A percentile compares a stretch with the other conserved stretches of the same genome.
Conservation (phyloP, 257 asterid species). For the Plantago major region DNA sequence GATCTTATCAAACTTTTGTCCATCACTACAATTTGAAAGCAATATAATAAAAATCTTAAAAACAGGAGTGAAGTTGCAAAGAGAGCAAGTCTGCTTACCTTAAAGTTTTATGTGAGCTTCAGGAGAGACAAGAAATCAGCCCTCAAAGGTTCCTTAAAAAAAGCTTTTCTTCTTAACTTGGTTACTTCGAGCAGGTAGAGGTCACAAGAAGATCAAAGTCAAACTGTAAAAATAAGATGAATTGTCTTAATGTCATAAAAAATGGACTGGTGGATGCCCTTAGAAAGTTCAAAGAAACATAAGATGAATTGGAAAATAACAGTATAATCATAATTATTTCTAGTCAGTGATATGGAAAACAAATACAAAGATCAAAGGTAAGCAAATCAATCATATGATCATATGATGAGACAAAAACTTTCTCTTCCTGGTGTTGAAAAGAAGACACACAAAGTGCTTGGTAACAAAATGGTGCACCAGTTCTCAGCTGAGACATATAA, state of each 20-base stretch:
- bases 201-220: slow-evolving; percentile 46
- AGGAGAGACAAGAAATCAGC: slow-evolving; percentile 54
- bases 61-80: slow-evolving; percentile 17
- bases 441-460: too few species aligned
- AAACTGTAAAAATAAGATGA: slow-evolving; percentile 42
- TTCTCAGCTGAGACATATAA: too few species aligned
- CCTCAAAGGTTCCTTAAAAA: slow-evolving; percentile 45
- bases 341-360: too few species aligned
- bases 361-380: too few species aligned
- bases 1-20: background rate
- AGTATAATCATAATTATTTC: too few species aligned
- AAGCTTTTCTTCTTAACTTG: slow-evolving; percentile 50
- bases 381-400: too few species aligned
- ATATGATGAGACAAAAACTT: too few species aligned
- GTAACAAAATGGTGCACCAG: too few species aligned
- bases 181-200: slow-evolving; percentile 71
- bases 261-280: slow-evolving; percentile 41
- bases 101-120: slow-evolving; percentile 43
- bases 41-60: too few species aligned
- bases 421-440: too few species aligned
- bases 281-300: slow-evolving; percentile 37
- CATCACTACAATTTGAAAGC: background rate
- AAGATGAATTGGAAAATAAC: slow-evolving; percentile 39
- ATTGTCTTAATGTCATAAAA: slow-evolving; percentile 39
- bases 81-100: slow-evolving; percentile 36